Evolutionary conservation across 2,329 filamentous ascomycete genomes (phyloP).

Genomic region (Alternaria brassicicola): DNA sequence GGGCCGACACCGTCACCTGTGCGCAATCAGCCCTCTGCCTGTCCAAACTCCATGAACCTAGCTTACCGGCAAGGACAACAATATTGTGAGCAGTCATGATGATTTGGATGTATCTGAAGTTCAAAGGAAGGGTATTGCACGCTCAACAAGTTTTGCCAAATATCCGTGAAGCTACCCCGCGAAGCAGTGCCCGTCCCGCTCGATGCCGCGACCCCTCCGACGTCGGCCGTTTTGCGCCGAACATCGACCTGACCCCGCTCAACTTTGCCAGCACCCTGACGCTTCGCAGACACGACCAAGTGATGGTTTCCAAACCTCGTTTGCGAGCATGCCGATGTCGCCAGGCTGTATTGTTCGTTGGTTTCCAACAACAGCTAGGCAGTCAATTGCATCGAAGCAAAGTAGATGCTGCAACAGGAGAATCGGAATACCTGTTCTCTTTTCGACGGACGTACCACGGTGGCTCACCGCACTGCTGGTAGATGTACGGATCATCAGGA

Average conservation of each 20-base stretch:
- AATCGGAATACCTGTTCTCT: background rate
- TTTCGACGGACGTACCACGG: background rate
- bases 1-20: slow-evolving; percentile 51
- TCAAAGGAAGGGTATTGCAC: background rate
- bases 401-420: background rate
- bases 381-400: too few relatives aligned
- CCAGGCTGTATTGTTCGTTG: background rate
- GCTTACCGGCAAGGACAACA: slow-evolving; percentile 50
- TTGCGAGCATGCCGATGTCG: slow-evolving; percentile 1
- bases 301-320: background rate
- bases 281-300: background rate
- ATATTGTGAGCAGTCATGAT: slow-evolving; percentile 51
- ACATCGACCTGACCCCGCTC: slow-evolving; percentile 1
- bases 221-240: slow-evolving; percentile 7
- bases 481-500: background rate
- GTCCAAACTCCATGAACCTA: background rate
- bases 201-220: slow-evolving; percentile 9
- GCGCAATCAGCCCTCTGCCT: slow-evolving; percentile 23
- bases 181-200: slow-evolving; percentile 6
- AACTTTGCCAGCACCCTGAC: background rate
- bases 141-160: slow-evolving; percentile 5
- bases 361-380: too few relatives aligned
- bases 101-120: background rate
- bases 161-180: slow-evolving; percentile 13
- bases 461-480: background rate